Percentiles rank a stretch among this genome's conserved stretches.
These are phyloP conservation scores for Leptographium galeiforme DNA, from an alignment of 2,329 filamentous ascomycete genomes.

Conservation along the genomic window DNA sequence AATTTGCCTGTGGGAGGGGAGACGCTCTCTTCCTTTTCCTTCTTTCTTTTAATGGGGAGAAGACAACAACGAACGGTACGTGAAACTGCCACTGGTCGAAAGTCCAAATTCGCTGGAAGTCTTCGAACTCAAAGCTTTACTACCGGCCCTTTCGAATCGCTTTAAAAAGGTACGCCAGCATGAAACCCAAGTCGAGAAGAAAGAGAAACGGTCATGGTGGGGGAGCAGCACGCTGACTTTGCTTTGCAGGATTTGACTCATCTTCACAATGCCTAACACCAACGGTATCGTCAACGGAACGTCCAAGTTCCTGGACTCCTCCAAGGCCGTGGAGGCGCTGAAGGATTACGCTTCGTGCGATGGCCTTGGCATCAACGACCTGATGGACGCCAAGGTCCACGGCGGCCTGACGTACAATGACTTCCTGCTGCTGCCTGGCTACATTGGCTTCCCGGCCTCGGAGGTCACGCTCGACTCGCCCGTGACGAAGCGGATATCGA, in stretches of 20 bases:
- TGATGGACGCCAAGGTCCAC: conserved; percentile 83
- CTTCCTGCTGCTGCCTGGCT: conserved; percentile 90
- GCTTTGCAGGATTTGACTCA: neutral
- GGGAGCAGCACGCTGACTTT: neutral
- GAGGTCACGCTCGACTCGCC: conserved; percentile 80
- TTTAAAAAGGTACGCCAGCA: neutral
- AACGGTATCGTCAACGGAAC: conserved; percentile 47
- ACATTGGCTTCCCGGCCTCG: conserved; percentile 93
- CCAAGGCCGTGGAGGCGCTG: conserved; percentile 66
- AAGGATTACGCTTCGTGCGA: conserved; percentile 69
- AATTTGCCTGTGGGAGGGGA: conserved; percentile 4
- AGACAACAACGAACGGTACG: conserved; percentile 14
- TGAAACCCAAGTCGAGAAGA: neutral
- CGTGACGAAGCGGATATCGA: conserved; percentile 84
- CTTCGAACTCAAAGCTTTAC: conserved; percentile 12
- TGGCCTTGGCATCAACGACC: conserved; percentile 73
- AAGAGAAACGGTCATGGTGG: neutral
- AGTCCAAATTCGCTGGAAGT: conserved; percentile 12
- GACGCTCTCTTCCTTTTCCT: conserved; percentile 10
- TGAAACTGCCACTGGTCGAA: conserved; percentile 13
- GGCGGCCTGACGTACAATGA: conserved; percentile 98
- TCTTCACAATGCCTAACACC: conserved; percentile 54
- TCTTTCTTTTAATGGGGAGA: conserved; percentile 17
- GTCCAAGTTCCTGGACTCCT: conserved; percentile 55
- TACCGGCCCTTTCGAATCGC: neutral